Evolutionary conservation across 202 grass and related monocot genomes (phyloP), one percentile per base, ranked within the genome.

Genomic region (Saccharum hybrid): DNA sequence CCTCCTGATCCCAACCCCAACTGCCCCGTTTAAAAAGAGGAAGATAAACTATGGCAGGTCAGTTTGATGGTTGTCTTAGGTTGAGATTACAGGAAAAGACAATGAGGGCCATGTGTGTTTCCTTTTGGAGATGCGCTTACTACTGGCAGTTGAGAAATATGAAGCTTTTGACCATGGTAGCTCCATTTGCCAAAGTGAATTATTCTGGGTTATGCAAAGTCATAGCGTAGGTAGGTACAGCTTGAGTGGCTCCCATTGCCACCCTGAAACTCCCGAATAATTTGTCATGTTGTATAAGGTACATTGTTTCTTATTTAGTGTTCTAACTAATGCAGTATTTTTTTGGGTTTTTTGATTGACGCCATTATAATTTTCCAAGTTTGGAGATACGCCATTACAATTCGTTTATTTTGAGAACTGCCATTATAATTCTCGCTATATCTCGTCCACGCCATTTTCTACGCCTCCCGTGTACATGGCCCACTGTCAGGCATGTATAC

Each of bases 1-100:
- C 62, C 81, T 48, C 52, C 81, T 79, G 36, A 75, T 87, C 77
- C 77, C 73, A 87, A 51, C 74, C 81, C 67, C 67, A 89, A 90
- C 84, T 75, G 67, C 84, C 51, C 76, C 6, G 8, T 82, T 90
- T 71, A 67, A 82, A 82, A 71, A 56, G 13, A 61, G 33, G 46
- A 78, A 56, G 49, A 67, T 73, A 74, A 77, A 83, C 10, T 34
- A 65, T 4, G 60, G 34, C 39, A 74, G 38, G 22, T 62, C 33
- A 48, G 72, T 79, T 64, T 86, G 59, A 68, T 86, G 28, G 21
- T 51, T 63, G 21, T 63, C 52, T 74, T 82, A 68, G 67, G 80
- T 38, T 75, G n/a, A 39, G 65, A 64, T 14, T 71, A 87, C 43
- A 78, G 71, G 57, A 87, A 82, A 46, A 85, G 62, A 76, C 81